A percentile compares a stretch with the other conserved stretches of the same genome.
These are phyloP conservation scores for Hippophae gyantsensis DNA, from an alignment of 306 rosid species.

Conservation along the genomic window DNA sequence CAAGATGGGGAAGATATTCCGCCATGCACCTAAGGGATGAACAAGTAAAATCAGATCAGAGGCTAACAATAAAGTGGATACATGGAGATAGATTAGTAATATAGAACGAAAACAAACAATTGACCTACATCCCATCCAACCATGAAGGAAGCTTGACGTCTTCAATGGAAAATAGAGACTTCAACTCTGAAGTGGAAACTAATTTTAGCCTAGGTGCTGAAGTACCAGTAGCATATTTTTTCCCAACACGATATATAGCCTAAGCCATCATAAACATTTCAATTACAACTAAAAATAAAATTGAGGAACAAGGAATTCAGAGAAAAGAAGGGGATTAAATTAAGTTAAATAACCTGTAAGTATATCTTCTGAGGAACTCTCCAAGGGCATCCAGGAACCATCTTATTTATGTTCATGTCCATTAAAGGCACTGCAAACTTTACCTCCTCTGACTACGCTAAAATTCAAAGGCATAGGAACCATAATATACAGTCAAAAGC, in stretches of 20 bases:
- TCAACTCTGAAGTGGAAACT: slow-evolving; percentile 64
- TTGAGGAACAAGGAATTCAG: not conserved
- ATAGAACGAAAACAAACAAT: not conserved
- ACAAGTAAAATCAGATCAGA: slow-evolving; percentile 19
- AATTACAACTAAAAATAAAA: slow-evolving; percentile 11
- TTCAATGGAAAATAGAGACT: slow-evolving; percentile 63
- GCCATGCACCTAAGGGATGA: slow-evolving; percentile 75
- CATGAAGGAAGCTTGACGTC: slow-evolving; percentile 86
- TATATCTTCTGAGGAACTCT: slow-evolving; percentile 68
- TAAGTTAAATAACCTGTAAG: slow-evolving; percentile 54
- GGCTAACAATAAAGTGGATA: not conserved
- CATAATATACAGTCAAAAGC: slow-evolving; percentile 38
- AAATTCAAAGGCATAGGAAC: slow-evolving; percentile 52
- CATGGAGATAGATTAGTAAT: not conserved
- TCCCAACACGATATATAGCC: slow-evolving; percentile 87
- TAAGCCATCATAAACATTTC: slow-evolving; percentile 15
- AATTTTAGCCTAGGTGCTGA: slow-evolving; percentile 82
- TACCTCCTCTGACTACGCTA: slow-evolving; percentile 89
- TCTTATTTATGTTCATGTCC: slow-evolving; percentile 78
- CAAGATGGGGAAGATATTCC: slow-evolving; percentile 81
- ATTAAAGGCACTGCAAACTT: slow-evolving; percentile 84
- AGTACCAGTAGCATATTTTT: slow-evolving; percentile 50
- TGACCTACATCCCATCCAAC: slow-evolving; percentile 81
- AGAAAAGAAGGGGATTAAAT: not conserved
- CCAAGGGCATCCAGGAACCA: slow-evolving; percentile 85